Conservation (phyloP, 805 yeast species). For the Komagataella pastoris region DNA sequence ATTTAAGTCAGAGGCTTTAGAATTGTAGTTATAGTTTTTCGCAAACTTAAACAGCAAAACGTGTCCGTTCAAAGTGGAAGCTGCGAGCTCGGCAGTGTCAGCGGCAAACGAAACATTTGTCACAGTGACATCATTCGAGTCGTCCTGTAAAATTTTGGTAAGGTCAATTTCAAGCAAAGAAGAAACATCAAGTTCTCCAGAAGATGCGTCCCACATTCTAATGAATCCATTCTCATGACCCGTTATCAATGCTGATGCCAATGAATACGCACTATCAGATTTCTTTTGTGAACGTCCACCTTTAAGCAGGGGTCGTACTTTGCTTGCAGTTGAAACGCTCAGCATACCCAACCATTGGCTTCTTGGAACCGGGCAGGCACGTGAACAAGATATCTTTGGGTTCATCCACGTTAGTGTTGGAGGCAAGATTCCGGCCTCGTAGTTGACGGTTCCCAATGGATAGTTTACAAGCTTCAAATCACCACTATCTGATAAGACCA, state of each 20-base stretch:
- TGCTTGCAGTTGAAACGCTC: conserved; percentile 22
- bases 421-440: conserved; percentile 56
- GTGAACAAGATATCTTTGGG: conserved; percentile 50
- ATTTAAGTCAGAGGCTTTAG: conserved; percentile 13
- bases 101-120: conserved; percentile 60
- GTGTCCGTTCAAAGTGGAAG: conserved; percentile 56
- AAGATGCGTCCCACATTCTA: conserved; percentile 73
- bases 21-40: conserved; percentile 29
- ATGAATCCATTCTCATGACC: conserved; percentile 84
- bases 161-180: conserved; percentile 48
- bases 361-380: conserved; percentile 37
- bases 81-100: conserved; percentile 63
- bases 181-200: conserved; percentile 52
- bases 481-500: conserved; percentile 50
- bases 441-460: conserved; percentile 39
- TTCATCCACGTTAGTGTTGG: conserved; percentile 69
- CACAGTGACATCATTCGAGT: conserved; percentile 32
- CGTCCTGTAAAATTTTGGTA: conserved; percentile 28
- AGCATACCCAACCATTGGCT: conserved; percentile 74
- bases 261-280: conserved; percentile 30
- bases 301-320: conserved; percentile 29
- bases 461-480: conserved; percentile 48
- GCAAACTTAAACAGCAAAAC: conserved; percentile 67
- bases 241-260: conserved; percentile 53
- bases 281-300: conserved; percentile 71